Conservation (phyloP, 306 rosid genomes). For the Benincasa hispida region DNA sequence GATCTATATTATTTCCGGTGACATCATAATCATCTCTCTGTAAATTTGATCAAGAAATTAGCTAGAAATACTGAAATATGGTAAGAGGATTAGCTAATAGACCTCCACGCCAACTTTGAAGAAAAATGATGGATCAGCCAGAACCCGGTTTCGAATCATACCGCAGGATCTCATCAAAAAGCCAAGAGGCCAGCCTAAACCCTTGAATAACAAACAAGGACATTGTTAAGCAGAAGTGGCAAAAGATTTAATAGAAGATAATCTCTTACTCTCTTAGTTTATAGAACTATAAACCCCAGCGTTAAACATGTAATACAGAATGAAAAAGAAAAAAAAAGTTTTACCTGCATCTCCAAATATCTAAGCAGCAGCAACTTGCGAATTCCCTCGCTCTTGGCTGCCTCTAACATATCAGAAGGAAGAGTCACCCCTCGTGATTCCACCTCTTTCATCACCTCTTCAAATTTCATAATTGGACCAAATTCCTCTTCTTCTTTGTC, state of each 20-base stretch:
- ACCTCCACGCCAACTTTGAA: constrained; percentile 96
- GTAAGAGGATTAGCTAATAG: constrained; percentile 22
- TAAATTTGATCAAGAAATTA: neutral
- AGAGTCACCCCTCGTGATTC: constrained; percentile 31
- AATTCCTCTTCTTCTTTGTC: constrained; percentile 26
- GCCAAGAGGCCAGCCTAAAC: constrained; percentile 64
- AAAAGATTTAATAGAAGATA: neutral
- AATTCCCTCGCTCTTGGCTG: constrained; percentile 39
- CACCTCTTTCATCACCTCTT: constrained; percentile 30
- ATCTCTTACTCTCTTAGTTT: neutral
- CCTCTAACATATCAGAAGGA: constrained; percentile 36
- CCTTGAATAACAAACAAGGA: constrained; percentile 31
- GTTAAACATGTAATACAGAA: neutral
- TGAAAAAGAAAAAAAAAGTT: neutral
- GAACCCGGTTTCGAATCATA: constrained; percentile 70
- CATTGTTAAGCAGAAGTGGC: neutral
- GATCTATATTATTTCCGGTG: neutral
- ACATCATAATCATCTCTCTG: neutral
- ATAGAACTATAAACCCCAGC: neutral
- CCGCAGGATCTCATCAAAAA: constrained; percentile 59
- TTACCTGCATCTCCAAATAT: constrained; percentile 40
- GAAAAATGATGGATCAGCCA: constrained; percentile 85
- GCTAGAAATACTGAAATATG: neutral
- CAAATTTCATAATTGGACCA: constrained; percentile 32
- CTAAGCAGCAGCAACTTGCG: constrained; percentile 30